Evolutionary conservation across 306 rosid genomes (phyloP), one percentile per base, ranked within the genome.

Genomic region (Glycine soja): DNA sequence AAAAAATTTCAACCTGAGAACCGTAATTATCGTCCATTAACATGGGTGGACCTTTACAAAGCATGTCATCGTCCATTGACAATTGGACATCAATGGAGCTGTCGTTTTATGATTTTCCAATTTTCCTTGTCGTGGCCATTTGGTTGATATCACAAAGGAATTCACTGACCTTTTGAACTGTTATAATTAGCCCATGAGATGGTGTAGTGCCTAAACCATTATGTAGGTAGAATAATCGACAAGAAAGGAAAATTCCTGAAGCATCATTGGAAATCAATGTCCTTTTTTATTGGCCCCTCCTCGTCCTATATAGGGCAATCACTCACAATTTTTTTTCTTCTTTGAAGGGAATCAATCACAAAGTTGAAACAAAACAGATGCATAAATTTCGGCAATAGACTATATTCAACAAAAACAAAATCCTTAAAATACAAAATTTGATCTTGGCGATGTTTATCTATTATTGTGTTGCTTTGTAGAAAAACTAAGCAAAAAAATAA

Each of bases 21-120:
- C 13, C 13, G 48, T 70, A 59, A 79, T 70, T 51, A 51, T 43
- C 12, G 8, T 62, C 53, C 71, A 72, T 68, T 54, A 32, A 59
- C 43, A 19, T 5, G 52, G 51, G 79, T 77, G 82, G 82, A 63
- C 80, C 83, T 48, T 71, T 7, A 64, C 40, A 32, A 53, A 63
- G 16, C 79, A 73, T 73, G 75, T 40, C 14, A 57, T 57, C 3
- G 70, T 3, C 36, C 36, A 34, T 56, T 16, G 43, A 34, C 36
- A 34, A 64, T 77, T 40, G 19, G 1, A 18, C 5, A 53, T 53
- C 65, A 74, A 19, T 56, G 50, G 36, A 18, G 47, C n/a, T 13
- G 14, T 82, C 46, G 46, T 40, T 42, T 79, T 42, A 38, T 57
- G 6, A 42, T 68, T 73, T 4, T 45, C 32, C 16, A 74, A 4